Percentiles rank a stretch among this genome's conserved stretches.
These are phyloP conservation scores for Rhizomucor pusillus DNA, from an alignment of 371 early-diverging fungal species.

Conservation along the genomic window DNA sequence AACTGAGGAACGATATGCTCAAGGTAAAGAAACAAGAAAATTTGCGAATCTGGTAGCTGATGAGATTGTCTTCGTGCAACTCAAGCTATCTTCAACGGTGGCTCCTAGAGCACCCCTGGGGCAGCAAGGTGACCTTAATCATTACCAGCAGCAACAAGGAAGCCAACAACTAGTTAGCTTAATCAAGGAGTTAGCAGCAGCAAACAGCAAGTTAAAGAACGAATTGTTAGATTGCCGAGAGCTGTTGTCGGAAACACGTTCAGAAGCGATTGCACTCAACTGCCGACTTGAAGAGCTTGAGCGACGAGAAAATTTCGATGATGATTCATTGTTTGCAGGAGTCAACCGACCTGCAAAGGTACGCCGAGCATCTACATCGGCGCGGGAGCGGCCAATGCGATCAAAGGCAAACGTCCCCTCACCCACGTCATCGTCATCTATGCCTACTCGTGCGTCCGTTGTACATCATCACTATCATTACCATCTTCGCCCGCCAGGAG, in stretches of 20 bases:
- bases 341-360: background rate
- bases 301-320: constrained; percentile 1
- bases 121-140: constrained; percentile 1
- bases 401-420: constrained; percentile 7
- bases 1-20: constrained; percentile 32
- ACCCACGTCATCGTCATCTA: constrained; percentile 16
- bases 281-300: constrained; percentile 21
- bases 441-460: constrained; percentile 19
- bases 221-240: constrained; percentile 39
- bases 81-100: constrained; percentile 20
- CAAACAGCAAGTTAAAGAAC: constrained; percentile 41
- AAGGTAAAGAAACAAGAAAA: constrained; percentile 23
- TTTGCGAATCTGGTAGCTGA: too few relatives aligned
- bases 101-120: background rate
- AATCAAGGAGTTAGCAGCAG: constrained; percentile 43
- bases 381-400: background rate
- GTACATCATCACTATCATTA: constrained; percentile 48
- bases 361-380: background rate
- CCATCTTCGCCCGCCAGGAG: constrained; percentile 17
- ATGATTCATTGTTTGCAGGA: constrained; percentile 3
- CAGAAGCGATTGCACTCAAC: constrained; percentile 24
- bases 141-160: constrained; percentile 3
- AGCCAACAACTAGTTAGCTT: constrained; percentile 22
- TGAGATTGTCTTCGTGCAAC: background rate
- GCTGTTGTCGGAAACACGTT: constrained; percentile 28